A percentile compares a stretch with the other conserved stretches of the same genome.
phyloP scores from a whole-genome alignment of 257 asterid genomes.

The Salvia splendens region DNA sequence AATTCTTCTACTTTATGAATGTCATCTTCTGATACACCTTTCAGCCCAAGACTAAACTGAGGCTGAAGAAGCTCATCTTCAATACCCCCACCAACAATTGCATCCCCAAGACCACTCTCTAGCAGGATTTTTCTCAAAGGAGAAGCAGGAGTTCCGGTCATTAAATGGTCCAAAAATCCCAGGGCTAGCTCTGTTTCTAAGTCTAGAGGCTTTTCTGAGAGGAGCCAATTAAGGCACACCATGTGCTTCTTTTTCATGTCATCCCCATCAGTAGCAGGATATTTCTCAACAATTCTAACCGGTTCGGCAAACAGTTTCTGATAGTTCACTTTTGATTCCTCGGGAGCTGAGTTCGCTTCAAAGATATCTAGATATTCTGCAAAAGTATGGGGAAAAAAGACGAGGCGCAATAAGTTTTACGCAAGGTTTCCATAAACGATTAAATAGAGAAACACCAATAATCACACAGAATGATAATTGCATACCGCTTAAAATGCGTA shows the following conservation, averaged over 20 bases:
- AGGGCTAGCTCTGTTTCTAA: constrained; percentile 90
- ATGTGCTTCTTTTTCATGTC: constrained; percentile 92
- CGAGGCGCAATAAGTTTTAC: constrained; percentile 9
- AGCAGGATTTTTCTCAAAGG: constrained; percentile 90
- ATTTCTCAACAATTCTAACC: constrained; percentile 78
- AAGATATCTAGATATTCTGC: constrained; percentile 88
- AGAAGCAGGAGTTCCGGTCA: constrained; percentile 98
- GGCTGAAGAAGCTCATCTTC: constrained; percentile 99
- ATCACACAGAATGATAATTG: constrained; percentile 22
- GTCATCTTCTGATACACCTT: constrained; percentile 88
- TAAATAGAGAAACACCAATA: constrained; percentile 4
- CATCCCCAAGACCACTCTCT: constrained; percentile 96
- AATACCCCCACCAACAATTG: constrained; percentile 95
- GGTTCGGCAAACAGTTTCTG: constrained; percentile 86
- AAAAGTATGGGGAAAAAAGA: constrained; percentile 28
- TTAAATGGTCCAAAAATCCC: constrained; percentile 85
- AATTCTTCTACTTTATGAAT: constrained; percentile 75
- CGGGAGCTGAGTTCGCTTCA: constrained; percentile 84
- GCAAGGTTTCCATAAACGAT: constrained; percentile 17
- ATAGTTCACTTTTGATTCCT: constrained; percentile 67
- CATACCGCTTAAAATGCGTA: constrained; percentile 83
- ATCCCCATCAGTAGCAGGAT: constrained; percentile 86
- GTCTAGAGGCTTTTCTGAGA: constrained; percentile 85
- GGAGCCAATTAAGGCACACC: constrained; percentile 97
- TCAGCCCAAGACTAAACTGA: constrained; percentile 92